phyloP scores from a whole-genome alignment of 1,284 basidiomycete genomes.

The Papiliotrema flavescens region DNA sequence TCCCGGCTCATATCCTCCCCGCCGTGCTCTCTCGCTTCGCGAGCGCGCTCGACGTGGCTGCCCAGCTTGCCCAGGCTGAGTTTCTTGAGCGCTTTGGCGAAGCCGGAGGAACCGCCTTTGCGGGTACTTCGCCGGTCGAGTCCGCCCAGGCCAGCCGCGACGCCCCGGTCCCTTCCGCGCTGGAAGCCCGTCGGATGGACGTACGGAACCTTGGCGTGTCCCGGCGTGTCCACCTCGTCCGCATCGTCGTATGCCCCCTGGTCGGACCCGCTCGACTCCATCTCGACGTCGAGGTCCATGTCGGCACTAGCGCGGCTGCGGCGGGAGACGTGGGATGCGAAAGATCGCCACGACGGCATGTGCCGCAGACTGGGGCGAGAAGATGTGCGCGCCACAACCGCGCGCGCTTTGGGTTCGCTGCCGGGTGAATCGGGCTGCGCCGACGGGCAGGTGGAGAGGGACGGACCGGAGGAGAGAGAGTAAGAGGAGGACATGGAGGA shows the following conservation, averaged over 20 bases:
- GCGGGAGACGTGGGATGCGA: not conserved
- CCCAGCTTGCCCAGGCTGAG: not conserved
- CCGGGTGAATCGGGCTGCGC: not conserved
- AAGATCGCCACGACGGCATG: constrained; percentile 16
- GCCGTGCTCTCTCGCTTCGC: too few species aligned
- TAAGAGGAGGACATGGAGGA: constrained; percentile 1
- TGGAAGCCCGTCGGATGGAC: not conserved
- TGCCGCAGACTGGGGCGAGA: constrained; percentile 8
- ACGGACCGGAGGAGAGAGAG: not conserved
- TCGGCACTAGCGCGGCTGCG: not conserved
- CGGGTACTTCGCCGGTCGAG: not conserved
- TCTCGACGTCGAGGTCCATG: not conserved
- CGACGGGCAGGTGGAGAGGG: not conserved
- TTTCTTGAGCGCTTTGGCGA: not conserved
- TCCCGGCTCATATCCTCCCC: too few species aligned
- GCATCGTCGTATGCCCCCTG: not conserved
- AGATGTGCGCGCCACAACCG: not conserved
- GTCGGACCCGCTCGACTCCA: not conserved
- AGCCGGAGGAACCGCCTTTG: not conserved
- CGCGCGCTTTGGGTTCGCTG: not conserved
- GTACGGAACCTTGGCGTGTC: not conserved
- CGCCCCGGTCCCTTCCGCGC: not conserved
- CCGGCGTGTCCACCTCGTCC: not conserved
- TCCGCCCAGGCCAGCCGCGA: not conserved
- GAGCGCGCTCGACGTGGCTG: not conserved